Evolutionary conservation across 768 basidiomycete genomes (phyloP), one percentile per base, ranked within the genome.

Genomic region (Boletus rubropictus): DNA sequence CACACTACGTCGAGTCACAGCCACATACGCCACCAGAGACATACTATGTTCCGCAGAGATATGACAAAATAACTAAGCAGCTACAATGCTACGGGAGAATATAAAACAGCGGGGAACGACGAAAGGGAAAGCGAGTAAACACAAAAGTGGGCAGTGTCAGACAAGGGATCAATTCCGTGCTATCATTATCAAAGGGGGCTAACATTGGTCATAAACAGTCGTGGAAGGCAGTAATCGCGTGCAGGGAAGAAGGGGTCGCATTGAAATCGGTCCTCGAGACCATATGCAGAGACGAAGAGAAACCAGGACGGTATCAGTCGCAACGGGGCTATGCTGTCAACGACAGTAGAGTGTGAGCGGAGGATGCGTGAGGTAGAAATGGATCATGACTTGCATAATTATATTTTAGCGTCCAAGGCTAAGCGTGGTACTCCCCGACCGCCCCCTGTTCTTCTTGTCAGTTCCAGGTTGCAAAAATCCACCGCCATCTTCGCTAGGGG

Each of bases 371-470:
- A 48, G 40, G 51, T 41, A 39, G 40, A 49, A 46, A 41, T 21
- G 45, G 53, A 39, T 44, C 44, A 45, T 49, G 38, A 48, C 44
- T 39, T 45, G 53, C 58, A 60, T 46, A 37, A 46, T 53, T 28
- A 32, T 44, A 33, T 29, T 25, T 56, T 48, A 63, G 42, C 53
- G 52, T 48, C 57, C 63, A 28, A 55, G 39, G 39, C 50, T 36
- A 33, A 57, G 38, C 28, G 62, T 33, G 24, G 51, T 57, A 29
- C 66, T 66, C 40, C 60, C 67, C 5, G 61, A 59, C 10, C 65
- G 68, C 15, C 48, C 43, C 40, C 66, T 57, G 46, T 51, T 58
- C 40, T 48, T 57, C 48, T 41, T 58, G 42, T 57, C 56, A 12
- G 36, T 21, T 15, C 28, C 49, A 27, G 57, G 51, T 33, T 56